Base-by-base conservation (phyloP, 331 rosid genomes). In the Malus hybrid region DNA sequence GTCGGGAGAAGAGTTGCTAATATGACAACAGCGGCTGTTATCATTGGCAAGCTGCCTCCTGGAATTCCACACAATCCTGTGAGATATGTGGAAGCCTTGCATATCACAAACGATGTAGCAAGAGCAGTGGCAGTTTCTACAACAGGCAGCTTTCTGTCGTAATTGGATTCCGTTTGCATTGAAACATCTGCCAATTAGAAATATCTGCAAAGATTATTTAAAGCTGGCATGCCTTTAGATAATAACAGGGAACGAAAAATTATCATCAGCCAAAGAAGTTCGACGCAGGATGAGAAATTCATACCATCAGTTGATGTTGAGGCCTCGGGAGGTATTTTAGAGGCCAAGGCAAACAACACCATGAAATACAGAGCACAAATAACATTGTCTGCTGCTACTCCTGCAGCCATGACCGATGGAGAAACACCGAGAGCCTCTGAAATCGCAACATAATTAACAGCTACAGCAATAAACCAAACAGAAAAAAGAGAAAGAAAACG, bases 381-480 rank as follows among this genome's bases (percentile, higher is more conserved):
- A 60, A 87, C 96, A 82, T 85, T 88, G 66, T 92, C 97, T 57
- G 83, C 67, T 69, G 97, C 97, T 16, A 88, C 87, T 74, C 96
- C 97, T 19, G 93, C 93, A 19, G 97, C 89, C 84, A 89, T 36
- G 79, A 90, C 93, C 69, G 93, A 90, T 50, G 96, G 82, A 2
- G 97, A 84, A 66, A 90, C 67, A 29, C 89, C 88, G 13, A 92
- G 90, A 36, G 90, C 97, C 87, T 92, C 93, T 82, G 96, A 90
- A 84, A 92, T 84, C 27, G 97, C 97, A 88, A 90, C 89, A 75
- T 92, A 92, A 69, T 90, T 90, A 82, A 92, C 91, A 81, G 93
- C 96, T 90, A 65, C 86, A 73, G 67, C 36, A 75, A 73, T 73
- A 74, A 77, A 78, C 76, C 84, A 64, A 28, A 72, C 15, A 65